Conservation (phyloP, 1,139 yeast species). For the Blastobotrys persicus region DNA sequence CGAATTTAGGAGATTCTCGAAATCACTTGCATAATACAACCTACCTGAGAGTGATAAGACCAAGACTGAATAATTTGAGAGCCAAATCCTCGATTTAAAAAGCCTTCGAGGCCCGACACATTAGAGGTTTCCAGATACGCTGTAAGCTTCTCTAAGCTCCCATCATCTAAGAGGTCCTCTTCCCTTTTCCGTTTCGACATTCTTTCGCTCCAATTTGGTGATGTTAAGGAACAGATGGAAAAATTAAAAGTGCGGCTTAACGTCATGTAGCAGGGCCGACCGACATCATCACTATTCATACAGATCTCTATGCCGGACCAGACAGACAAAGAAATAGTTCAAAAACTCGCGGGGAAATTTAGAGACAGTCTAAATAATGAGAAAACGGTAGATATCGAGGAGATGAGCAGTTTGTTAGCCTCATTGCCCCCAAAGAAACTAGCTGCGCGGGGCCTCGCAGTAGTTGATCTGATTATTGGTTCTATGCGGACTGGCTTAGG, state of each 20-base stretch:
- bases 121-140: conserved; percentile 7
- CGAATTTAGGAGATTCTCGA: too few species aligned
- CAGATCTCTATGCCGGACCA: conserved; percentile 1
- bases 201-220: too few species aligned
- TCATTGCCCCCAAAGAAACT: conserved; percentile 60
- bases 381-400: conserved; percentile 34
- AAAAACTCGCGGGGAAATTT: conserved; percentile 11
- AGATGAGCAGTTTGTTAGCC: conserved; percentile 31
- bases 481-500: conserved; percentile 75
- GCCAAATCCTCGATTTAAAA: conserved; percentile 9
- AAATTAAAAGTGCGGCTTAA: conserved; percentile 5
- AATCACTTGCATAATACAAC: conserved; percentile 1
- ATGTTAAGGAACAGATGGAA: too few species aligned
- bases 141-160: conserved; percentile 14
- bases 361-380: conserved; percentile 24
- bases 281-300: too few species aligned
- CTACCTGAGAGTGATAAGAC: conserved; percentile 61
- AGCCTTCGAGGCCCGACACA: conserved; percentile 12
- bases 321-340: conserved; percentile 1
- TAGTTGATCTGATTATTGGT: conserved; percentile 58
- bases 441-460: conserved; percentile 70
- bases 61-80: conserved; percentile 50
- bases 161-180: conserved; percentile 18
- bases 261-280: too few species aligned
- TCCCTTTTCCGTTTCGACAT: conserved; percentile 23